Evolutionary conservation across 1,284 basidiomycete genomes (phyloP), one percentile per base, ranked within the genome.

Genomic region (Ustilago tritici): DNA sequence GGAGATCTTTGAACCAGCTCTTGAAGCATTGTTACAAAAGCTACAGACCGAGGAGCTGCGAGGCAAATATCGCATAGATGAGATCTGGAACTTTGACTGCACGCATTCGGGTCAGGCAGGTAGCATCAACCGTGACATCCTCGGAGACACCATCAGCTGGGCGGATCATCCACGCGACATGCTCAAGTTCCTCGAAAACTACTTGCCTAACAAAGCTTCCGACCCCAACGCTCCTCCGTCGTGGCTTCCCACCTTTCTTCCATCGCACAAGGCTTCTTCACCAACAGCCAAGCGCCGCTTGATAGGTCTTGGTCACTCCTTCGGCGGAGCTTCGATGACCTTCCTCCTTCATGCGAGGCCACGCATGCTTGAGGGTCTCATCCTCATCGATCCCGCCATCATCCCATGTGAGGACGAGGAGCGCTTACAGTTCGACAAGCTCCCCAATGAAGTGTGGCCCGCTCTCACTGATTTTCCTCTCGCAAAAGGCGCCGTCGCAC

Each of bases 311-410:
- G 94, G 93, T 0, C 94, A 97, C 84, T 95, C 93, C 0, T 91
- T 92, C 67, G 72, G 65, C 32, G 78, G 59, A 43, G 70, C 31
- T n/a, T 53, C 67, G 35, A 50, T 78, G 5, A 83, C 88, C 6
- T 89, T 92, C 31, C 91, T 91, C 1, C 91, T 92, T 1, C 78
- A 91, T 17, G 88, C 89, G 12, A 87, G 88, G 61, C 93, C 94
- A 0, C 87, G 88, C 1, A 87, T 95, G 10, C 94, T 95, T 87
- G 88, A 91, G 17, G 89, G 90, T 0, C 87, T 96, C 38, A 88
- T 94, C 53, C 89, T 95, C 11, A 87, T 95, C 32, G 95, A 98
- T 84, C 94, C 95, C 0, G 89, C 93, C 62, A 90, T 94, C 41
- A 74, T 88, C 4, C 87, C 87, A 2, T 54, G 86, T 82, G 80